These are phyloP conservation scores for Capsicum baccatum DNA, from an alignment of 257 asterid genomes.

Conservation along the genomic window DNA sequence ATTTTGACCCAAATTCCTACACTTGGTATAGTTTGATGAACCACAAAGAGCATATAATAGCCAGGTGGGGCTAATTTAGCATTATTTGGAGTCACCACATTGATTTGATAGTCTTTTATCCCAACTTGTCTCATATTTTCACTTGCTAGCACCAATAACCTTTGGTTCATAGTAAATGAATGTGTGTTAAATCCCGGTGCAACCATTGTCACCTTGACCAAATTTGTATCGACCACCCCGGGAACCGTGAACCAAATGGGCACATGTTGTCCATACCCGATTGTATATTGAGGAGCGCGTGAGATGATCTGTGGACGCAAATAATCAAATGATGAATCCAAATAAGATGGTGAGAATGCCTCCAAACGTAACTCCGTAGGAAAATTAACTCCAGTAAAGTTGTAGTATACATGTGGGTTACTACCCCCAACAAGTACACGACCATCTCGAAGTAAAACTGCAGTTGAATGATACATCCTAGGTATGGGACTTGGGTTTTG, in stretches of 20 bases:
- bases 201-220: conserved; percentile 35
- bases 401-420: conserved; percentile 31
- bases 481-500: conserved; percentile 31
- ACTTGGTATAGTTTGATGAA: conserved; percentile 40
- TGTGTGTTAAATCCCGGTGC: conserved; percentile 43
- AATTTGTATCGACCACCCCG: background rate
- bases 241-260: conserved; percentile 15
- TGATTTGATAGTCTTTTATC: conserved; percentile 12
- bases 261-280: conserved; percentile 9
- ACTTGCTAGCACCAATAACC: conserved; percentile 32
- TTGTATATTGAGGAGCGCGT: background rate
- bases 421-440: conserved; percentile 40
- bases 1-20: conserved; percentile 37
- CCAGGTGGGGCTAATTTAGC: conserved; percentile 33
- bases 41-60: conserved; percentile 35
- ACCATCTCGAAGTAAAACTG: conserved; percentile 32
- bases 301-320: conserved; percentile 31
- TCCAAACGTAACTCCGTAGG: conserved; percentile 39
- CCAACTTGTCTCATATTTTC: conserved; percentile 27
- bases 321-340: background rate
- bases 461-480: conserved; percentile 38
- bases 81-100: conserved; percentile 30
- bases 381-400: conserved; percentile 13
- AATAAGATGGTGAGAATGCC: conserved; percentile 37
- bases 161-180: conserved; percentile 42